Percentiles rank a stretch among this genome's conserved stretches.
Conservation (phyloP, 768 basidiomycete species). For the Pleurotus eryngii region DNA sequence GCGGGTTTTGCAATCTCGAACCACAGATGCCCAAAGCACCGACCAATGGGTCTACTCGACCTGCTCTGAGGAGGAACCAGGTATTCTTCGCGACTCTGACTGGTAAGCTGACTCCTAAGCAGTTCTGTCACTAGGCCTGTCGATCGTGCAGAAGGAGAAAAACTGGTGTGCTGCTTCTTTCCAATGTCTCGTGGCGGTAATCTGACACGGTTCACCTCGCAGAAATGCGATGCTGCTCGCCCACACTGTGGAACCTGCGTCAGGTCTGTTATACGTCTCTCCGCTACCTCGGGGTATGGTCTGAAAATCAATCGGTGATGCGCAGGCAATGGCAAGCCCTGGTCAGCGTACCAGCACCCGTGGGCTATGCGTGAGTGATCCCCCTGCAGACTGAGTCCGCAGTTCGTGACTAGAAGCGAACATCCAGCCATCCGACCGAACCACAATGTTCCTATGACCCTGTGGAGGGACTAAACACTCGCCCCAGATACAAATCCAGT, state of each 20-base stretch:
- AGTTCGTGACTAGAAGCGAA: slow-evolving; percentile 11
- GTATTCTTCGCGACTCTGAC: slow-evolving; percentile 27
- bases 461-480: slow-evolving; percentile 71
- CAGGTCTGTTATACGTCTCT: slow-evolving; percentile 45
- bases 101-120: slow-evolving; percentile 7
- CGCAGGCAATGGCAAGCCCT: slow-evolving; percentile 76
- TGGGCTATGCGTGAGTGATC: slow-evolving; percentile 72
- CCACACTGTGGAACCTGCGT: slow-evolving; percentile 85
- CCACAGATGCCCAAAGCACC: slow-evolving; percentile 66
- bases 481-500: slow-evolving; percentile 77
- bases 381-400: not conserved
- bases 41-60: slow-evolving; percentile 43
- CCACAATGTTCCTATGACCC: slow-evolving; percentile 87
- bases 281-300: not conserved
- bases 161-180: slow-evolving; percentile 54
- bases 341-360: slow-evolving; percentile 80
- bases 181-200: not conserved
- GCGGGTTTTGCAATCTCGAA: too few relatives aligned
- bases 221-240: slow-evolving; percentile 89
- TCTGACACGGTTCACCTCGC: slow-evolving; percentile 8
- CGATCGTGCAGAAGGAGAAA: slow-evolving; percentile 82
- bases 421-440: slow-evolving; percentile 74
- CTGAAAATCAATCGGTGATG: slow-evolving; percentile 1
- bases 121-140: slow-evolving; percentile 54
- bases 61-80: slow-evolving; percentile 79